Base-by-base conservation (phyloP, 371 early-diverging fungal genomes). In the Mortierella sp. region DNA sequence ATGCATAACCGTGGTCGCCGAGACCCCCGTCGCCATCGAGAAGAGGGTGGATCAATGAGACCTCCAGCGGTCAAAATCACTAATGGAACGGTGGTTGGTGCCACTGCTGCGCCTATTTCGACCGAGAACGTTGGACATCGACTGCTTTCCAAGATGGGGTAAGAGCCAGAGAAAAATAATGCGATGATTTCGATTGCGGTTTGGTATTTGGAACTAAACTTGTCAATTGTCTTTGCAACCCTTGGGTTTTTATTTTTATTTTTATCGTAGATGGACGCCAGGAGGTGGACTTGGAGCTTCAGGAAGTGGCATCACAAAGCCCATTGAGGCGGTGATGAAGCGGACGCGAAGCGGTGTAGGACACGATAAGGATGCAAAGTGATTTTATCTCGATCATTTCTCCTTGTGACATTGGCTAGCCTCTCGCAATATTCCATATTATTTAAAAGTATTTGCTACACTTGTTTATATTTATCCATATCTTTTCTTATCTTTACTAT, bases 211-310 rank as follows among this genome's bases (percentile, higher is more conserved):
- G 14, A 43, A 57, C 66, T 54, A 4, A 62, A 12, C 14, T 24
- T 43, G 18, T 28, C 47, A 1, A n/a, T n/a, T n/a, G n/a, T n/a
- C n/a, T n/a, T n/a, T n/a, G n/a, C n/a, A n/a, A n/a, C n/a, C n/a
- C n/a, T n/a, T n/a, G n/a, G n/a, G n/a, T n/a, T 16, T 22, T 39
- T 32, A 6, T 59, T 12, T 2, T 35, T 40, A 14, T 35, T 14
- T 64, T 26, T 55, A 4, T 60, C 24, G 3, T 66, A 76, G 91
- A 22, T 95, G 94, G 93, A 88, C 84, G 63, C 92, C 93, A 40
- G 97, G 97, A n/a, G 85, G 89, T 72, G 93, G 94, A 37, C 87
- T 97, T n/a, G 97, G 97, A 6, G 85, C 87, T 51, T 87, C 88
- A 9, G 92, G 91, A 8, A 86, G 84, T 39, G 97, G 97, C 62